Percentiles rank a stretch among this genome's conserved stretches.
Conservation (phyloP, 345 rosid species). For the Eutrema yunnanense region DNA sequence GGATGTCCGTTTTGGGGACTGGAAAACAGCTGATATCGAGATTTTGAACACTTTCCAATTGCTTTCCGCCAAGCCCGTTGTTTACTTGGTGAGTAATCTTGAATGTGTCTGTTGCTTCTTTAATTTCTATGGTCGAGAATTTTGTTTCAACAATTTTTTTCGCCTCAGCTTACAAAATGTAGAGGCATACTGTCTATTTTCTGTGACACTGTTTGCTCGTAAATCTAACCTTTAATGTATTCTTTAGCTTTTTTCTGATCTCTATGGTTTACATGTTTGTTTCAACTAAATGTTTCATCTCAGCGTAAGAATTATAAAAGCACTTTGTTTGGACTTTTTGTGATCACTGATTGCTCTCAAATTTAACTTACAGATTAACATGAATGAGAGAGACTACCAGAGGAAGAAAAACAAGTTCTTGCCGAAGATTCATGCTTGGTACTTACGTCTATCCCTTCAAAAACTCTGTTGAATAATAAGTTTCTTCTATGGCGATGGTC, state of each 20-base stretch:
- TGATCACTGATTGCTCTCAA: conserved; percentile 6
- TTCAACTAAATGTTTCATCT: background rate
- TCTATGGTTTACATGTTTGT: background rate
- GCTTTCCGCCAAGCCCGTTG: conserved; percentile 97
- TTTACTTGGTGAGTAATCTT: conserved; percentile 64
- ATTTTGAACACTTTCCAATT: conserved; percentile 85
- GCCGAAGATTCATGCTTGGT: conserved; percentile 99
- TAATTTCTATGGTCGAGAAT: background rate
- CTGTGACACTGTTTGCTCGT: background rate
- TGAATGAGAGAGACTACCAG: conserved; percentile 94
- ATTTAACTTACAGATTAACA: conserved; percentile 60
- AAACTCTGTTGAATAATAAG: background rate
- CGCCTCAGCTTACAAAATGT: background rate
- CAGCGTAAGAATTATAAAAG: background rate
- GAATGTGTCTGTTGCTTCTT: conserved; percentile 2
- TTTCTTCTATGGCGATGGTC: background rate
- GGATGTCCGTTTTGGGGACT: conserved; percentile 89
- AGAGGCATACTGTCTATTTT: background rate
- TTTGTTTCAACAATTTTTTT: background rate
- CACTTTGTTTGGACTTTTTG: background rate
- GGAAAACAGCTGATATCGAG: conserved; percentile 97
- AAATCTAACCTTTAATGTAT: background rate
- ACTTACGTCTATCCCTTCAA: background rate
- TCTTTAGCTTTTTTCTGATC: background rate
- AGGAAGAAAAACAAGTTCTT: conserved; percentile 95